Conservation (phyloP, 257 asterid genomes). For the Nicotiana sylvestris region DNA sequence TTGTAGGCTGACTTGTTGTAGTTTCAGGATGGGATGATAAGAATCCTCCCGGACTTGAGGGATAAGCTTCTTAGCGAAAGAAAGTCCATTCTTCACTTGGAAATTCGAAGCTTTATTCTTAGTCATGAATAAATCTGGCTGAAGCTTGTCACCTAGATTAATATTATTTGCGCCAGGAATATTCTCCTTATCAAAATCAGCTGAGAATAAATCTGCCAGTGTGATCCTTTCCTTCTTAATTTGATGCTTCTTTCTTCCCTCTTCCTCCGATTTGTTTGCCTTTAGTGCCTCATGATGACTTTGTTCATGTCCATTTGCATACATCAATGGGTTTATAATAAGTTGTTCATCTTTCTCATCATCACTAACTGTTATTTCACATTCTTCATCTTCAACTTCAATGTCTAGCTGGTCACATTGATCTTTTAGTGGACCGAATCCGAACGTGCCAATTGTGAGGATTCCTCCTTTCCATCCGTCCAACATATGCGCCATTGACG, state of each 20-base stretch:
- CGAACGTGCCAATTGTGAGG: constrained; percentile 66
- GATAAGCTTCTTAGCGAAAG: constrained; percentile 28
- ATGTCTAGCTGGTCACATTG: neutral
- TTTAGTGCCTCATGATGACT: neutral
- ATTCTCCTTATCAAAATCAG: constrained; percentile 25
- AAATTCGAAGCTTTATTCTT: neutral
- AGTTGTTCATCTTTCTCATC: neutral
- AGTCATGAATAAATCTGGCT: neutral
- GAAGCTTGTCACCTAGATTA: neutral
- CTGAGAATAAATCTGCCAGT: constrained; percentile 61
- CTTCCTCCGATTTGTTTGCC: neutral
- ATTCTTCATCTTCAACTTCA: constrained; percentile 4
- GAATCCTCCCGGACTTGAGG: constrained; percentile 31
- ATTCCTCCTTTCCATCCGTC: constrained; percentile 49
- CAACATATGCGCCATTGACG: constrained; percentile 17
- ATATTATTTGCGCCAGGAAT: too few relatives aligned
- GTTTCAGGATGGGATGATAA: constrained; percentile 45
- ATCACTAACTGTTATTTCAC: neutral
- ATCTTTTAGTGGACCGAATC: constrained; percentile 30
- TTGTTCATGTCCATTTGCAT: neutral
- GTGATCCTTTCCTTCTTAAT: constrained; percentile 46
- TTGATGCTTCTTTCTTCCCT: constrained; percentile 2
- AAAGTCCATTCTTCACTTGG: constrained; percentile 13
- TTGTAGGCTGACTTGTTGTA: constrained; percentile 37
- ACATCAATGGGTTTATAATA: constrained; percentile 21